Evolutionary conservation across 148 eudicot species (phyloP), one percentile per base, ranked within the genome.

Genomic region (Pouteria glomerata): DNA sequence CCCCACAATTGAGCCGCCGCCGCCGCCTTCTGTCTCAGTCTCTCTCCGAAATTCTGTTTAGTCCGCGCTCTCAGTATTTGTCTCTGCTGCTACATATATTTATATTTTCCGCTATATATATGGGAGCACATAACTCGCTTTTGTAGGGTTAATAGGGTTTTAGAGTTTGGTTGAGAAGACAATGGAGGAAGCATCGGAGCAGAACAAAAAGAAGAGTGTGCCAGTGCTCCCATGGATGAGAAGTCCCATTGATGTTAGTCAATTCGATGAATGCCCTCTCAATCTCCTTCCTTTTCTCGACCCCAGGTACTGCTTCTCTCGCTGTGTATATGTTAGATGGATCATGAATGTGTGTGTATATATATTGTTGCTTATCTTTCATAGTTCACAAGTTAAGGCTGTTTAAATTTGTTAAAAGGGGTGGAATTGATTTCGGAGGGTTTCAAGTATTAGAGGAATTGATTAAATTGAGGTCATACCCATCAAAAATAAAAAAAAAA

Each of bases 201-300:
- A 52, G 51, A 57, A 27, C 26, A 48, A 26, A 30, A 72, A 68
- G 48, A 76, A 76, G 80, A 84, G 75, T 57, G 73, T 75, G 24
- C 80, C 90, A 6, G 85, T 82, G 37, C 69, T 87, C 26, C 82
- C 85, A 78, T 87, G 90, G 90, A 84, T 87, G 88, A 59, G 88
- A 78, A 81, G 69, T 35, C 88, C 90, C 19, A 82, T 87, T 14
- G 86, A 84, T 64, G 76, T 84, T 59, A 68, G 71, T 65, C 57
- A 71, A 6, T 53, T 80, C 10, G 69, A 82, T 23, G 82, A 80
- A 33, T 71, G 88, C 61, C 85, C 86, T 31, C 75, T 84, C 33
- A 29, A 60, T 73, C 71, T 51, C 57, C 78, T 87, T 26, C 90
- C 90, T 37, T 30, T 67, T 53, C 88, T 87, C 39, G 78, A 87